Percentiles rank a stretch among this genome's conserved stretches.
phyloP scores from a whole-genome alignment of 306 rosid genomes.

The Vigna angularis region DNA sequence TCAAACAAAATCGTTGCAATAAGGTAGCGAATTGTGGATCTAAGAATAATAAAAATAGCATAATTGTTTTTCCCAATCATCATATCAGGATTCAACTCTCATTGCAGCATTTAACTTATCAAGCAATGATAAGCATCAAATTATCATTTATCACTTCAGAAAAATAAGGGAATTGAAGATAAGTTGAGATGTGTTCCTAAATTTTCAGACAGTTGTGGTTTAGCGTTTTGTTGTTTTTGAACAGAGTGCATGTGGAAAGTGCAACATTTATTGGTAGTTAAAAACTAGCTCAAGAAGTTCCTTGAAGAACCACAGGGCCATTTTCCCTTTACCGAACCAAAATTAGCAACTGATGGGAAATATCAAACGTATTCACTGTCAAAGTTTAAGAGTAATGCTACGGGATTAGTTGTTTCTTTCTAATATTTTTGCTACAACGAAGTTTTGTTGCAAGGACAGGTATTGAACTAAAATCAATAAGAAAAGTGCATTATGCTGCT shows the following conservation, averaged over 20 bases:
- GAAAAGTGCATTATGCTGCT: background rate
- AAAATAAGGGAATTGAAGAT: background rate
- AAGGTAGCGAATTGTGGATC: background rate
- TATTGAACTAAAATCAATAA: background rate
- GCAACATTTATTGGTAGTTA: conserved; percentile 61
- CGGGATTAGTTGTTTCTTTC: conserved; percentile 12
- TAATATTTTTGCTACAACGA: background rate
- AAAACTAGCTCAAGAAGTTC: conserved; percentile 56
- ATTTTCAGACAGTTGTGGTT: conserved; percentile 42
- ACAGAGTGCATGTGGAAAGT: conserved; percentile 71
- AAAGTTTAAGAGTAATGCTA: conserved; percentile 65
- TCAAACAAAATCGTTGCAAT: background rate
- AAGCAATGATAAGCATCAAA: background rate
- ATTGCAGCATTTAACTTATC: background rate
- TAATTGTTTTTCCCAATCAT: too few species aligned
- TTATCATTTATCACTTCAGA: background rate
- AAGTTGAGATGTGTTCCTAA: background rate
- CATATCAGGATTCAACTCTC: too few species aligned
- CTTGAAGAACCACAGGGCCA: conserved; percentile 65
- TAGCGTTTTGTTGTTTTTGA: conserved; percentile 7
- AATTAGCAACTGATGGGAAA: conserved; percentile 71
- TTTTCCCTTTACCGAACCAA: conserved; percentile 53
- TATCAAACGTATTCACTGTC: conserved; percentile 67
- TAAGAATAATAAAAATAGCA: background rate
- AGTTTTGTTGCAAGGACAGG: conserved; percentile 2